These are phyloP conservation scores for Panaeolus papilionaceus DNA, from an alignment of 768 basidiomycete species.

Conservation along the genomic window DNA sequence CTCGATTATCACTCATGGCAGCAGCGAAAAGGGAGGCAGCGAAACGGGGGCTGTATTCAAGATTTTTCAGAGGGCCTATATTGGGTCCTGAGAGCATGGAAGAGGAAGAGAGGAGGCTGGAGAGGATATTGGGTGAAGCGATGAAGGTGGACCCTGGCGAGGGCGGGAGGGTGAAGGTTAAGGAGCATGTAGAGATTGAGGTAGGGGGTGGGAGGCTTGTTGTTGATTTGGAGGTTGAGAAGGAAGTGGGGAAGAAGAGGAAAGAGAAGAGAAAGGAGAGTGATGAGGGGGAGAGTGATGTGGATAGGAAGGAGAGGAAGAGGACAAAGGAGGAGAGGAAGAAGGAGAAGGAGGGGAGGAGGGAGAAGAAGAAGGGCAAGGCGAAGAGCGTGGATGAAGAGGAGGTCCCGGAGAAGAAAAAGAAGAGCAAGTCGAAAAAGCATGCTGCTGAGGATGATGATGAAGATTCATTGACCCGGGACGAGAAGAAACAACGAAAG, in stretches of 20 bases:
- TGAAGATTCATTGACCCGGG: background rate
- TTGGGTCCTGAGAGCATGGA: slow-evolving; percentile 52
- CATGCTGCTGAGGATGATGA: background rate
- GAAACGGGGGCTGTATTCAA: slow-evolving; percentile 73
- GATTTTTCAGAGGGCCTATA: slow-evolving; percentile 81
- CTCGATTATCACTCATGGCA: slow-evolving; percentile 59
- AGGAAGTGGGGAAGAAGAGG: slow-evolving; percentile 22
- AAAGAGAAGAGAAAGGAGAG: slow-evolving; percentile 18
- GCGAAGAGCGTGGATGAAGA: slow-evolving; percentile 23
- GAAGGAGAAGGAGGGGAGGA: slow-evolving; percentile 27
- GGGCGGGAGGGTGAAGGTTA: background rate
- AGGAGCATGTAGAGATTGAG: slow-evolving; percentile 29
- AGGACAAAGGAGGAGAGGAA: slow-evolving; percentile 23
- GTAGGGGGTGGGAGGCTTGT: slow-evolving; percentile 18
- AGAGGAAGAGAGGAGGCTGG: slow-evolving; percentile 29
- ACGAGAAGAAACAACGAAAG: too few species aligned
- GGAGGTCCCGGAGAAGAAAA: background rate
- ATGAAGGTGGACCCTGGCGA: slow-evolving; percentile 14
- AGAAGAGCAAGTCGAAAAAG: background rate
- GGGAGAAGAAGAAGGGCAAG: slow-evolving; percentile 16
- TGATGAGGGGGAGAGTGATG: slow-evolving; percentile 15
- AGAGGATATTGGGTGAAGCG: slow-evolving; percentile 13
- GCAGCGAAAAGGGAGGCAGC: slow-evolving; percentile 83
- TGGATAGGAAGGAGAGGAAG: slow-evolving; percentile 24
- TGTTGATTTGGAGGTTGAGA: slow-evolving; percentile 28